A percentile compares a stretch with the other conserved stretches of the same genome.
Conservation (phyloP, 352 stramenopile species). For the Plasmopara muralis region DNA sequence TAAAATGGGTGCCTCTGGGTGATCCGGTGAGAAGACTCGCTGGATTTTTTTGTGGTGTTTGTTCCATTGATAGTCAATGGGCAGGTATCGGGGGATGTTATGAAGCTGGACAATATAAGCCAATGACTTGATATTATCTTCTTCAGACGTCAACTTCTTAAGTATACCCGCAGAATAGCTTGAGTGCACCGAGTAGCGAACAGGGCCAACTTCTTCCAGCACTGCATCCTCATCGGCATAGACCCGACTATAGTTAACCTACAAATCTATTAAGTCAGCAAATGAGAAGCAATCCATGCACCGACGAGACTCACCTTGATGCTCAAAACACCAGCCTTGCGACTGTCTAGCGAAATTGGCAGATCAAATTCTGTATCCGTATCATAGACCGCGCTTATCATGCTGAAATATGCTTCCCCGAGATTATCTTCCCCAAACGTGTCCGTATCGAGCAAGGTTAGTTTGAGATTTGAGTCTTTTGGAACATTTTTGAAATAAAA, state of each 20-base stretch:
- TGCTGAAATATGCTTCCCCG: constrained; percentile 27
- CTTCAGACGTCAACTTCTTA: constrained; percentile 19
- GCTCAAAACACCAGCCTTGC: background rate
- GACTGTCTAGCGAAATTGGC: background rate
- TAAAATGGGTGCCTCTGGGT: constrained; percentile 21
- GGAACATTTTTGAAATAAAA: constrained; percentile 34
- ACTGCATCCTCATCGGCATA: background rate
- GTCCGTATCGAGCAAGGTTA: constrained; percentile 31
- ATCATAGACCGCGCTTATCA: constrained; percentile 5
- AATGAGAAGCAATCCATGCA: background rate
- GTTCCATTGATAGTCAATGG: constrained; percentile 28
- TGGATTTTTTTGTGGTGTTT: constrained; percentile 21
- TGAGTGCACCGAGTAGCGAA: constrained; percentile 28
- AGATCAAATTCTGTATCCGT: background rate
- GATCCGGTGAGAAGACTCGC: constrained; percentile 26
- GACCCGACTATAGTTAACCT: background rate
- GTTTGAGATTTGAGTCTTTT: constrained; percentile 21
- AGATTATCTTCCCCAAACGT: constrained; percentile 22
- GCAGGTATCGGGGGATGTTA: constrained; percentile 17
- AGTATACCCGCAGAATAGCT: constrained; percentile 22
- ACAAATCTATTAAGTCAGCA: background rate
- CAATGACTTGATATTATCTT: constrained; percentile 16
- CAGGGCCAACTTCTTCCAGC: constrained; percentile 16
- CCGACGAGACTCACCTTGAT: background rate
- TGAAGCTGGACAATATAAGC: constrained; percentile 29